Percentiles rank a stretch among this genome's conserved stretches.
Evolutionary conservation across 2,329 filamentous ascomycete species (phyloP).

Genomic region (Periconia sp.): DNA sequence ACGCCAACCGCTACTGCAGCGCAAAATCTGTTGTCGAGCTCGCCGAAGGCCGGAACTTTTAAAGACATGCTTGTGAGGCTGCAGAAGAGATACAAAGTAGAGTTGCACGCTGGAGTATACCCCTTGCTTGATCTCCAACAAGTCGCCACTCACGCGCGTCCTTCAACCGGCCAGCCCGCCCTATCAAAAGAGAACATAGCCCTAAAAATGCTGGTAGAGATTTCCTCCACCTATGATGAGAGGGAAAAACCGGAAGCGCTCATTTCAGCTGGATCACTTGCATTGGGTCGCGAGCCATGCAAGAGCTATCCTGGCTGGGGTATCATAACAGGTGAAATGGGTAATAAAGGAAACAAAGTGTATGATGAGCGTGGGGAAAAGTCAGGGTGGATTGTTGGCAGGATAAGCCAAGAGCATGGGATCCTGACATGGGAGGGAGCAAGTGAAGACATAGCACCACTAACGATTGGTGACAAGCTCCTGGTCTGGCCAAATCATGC

Average conservation of each 20-base stretch:
- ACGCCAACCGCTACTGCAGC: slow-evolving; percentile 75
- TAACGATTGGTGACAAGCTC: slow-evolving; percentile 16
- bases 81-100: slow-evolving; percentile 53
- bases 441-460: slow-evolving; percentile 42
- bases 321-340: slow-evolving; percentile 66
- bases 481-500: slow-evolving; percentile 81
- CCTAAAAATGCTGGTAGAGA: slow-evolving; percentile 73
- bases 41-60: slow-evolving; percentile 48
- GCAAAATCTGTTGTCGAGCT: slow-evolving; percentile 61
- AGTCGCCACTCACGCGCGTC: slow-evolving; percentile 70
- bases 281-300: slow-evolving; percentile 75
- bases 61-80: slow-evolving; percentile 47
- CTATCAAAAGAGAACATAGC: slow-evolving; percentile 65
- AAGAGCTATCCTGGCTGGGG: slow-evolving; percentile 75
- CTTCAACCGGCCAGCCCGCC: slow-evolving; percentile 32
- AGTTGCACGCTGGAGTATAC: slow-evolving; percentile 80
- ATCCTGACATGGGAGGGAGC: slow-evolving; percentile 67
- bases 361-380: slow-evolving; percentile 34
- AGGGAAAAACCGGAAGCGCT: slow-evolving; percentile 65
- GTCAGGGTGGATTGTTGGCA: slow-evolving; percentile 70
- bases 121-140: slow-evolving; percentile 80
- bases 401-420: slow-evolving; percentile 80
- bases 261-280: slow-evolving; percentile 71
- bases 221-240: slow-evolving; percentile 68
- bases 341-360: slow-evolving; percentile 24